These are phyloP conservation scores for Candida sanyaensis DNA, from an alignment of 1,139 yeast genomes.

Conservation along the genomic window DNA sequence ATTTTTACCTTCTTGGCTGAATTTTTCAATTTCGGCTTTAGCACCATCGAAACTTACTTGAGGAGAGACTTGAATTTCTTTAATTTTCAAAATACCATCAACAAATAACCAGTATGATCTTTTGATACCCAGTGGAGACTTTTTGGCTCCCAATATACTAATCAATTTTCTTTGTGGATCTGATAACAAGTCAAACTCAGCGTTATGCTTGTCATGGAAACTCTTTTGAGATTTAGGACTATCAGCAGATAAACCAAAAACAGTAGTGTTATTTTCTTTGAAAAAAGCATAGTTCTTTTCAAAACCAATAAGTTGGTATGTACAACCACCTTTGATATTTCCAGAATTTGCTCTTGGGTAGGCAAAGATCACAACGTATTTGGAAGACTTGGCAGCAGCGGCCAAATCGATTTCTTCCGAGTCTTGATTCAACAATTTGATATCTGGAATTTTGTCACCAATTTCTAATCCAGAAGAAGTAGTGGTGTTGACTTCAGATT, in stretches of 20 bases:
- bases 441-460: conserved; percentile 73
- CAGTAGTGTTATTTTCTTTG: conserved; percentile 48
- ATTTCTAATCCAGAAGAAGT: conserved; percentile 38
- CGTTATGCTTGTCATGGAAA: conserved; percentile 69
- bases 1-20: conserved; percentile 18
- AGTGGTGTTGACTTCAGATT: conserved; percentile 9
- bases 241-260: conserved; percentile 76
- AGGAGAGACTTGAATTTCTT: conserved; percentile 73
- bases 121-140: conserved; percentile 71
- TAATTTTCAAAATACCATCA: conserved; percentile 69
- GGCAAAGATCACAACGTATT: conserved; percentile 65
- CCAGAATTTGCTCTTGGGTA: conserved; percentile 87
- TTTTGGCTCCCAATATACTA: conserved; percentile 79
- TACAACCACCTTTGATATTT: conserved; percentile 70
- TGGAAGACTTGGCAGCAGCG: conserved; percentile 47
- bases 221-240: conserved; percentile 71
- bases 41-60: conserved; percentile 72
- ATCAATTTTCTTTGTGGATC: conserved; percentile 76
- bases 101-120: conserved; percentile 90
- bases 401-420: conserved; percentile 56
- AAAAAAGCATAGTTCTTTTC: conserved; percentile 64
- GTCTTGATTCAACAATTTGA: conserved; percentile 66
- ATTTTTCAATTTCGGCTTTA: conserved; percentile 49
- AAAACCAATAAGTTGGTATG: conserved; percentile 89
- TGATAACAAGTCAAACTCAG: conserved; percentile 72